A percentile compares a stretch with the other conserved stretches of the same genome.
phyloP scores from a whole-genome alignment of 2,329 filamentous ascomycete genomes.

The Fusarium sp. region DNA sequence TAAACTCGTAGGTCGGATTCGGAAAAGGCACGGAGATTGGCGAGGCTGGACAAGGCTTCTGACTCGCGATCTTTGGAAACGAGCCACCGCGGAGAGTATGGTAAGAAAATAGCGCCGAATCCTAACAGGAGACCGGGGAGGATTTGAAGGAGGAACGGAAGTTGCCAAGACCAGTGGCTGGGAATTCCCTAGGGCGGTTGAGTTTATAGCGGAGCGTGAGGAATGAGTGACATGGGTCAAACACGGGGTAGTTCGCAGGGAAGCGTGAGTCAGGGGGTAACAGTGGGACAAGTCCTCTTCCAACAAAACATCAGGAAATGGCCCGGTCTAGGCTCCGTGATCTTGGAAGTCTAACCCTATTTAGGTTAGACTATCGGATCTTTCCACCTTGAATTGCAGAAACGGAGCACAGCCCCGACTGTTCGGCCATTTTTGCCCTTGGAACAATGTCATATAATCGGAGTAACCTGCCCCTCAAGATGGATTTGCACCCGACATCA shows the following conservation, averaged over 20 bases:
- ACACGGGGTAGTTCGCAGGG: neutral
- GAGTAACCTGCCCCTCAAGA: constrained; percentile 1
- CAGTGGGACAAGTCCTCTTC: neutral
- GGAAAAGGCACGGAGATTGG: constrained; percentile 37
- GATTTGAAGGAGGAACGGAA: constrained; percentile 45
- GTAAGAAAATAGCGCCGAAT: constrained; percentile 38
- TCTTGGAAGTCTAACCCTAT: neutral
- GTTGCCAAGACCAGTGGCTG: constrained; percentile 42
- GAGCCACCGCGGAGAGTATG: constrained; percentile 44
- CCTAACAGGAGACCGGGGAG: constrained; percentile 40
- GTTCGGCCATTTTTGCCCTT: neutral
- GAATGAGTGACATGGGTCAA: neutral
- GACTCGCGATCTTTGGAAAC: constrained; percentile 39
- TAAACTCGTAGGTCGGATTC: constrained; percentile 32
- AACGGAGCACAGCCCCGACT: neutral
- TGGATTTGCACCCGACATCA: neutral
- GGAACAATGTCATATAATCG: constrained; percentile 1
- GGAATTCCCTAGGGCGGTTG: constrained; percentile 17
- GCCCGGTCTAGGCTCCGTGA: neutral
- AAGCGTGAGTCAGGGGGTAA: neutral
- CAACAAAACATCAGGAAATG: neutral
- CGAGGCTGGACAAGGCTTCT: constrained; percentile 36
- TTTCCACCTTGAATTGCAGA: neutral
- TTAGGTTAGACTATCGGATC: neutral
- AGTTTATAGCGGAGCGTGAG: accelerated